These are phyloP conservation scores for Penicillium goetzii DNA, from an alignment of 495 filamentous ascomycete genomes.

Conservation along the genomic window DNA sequence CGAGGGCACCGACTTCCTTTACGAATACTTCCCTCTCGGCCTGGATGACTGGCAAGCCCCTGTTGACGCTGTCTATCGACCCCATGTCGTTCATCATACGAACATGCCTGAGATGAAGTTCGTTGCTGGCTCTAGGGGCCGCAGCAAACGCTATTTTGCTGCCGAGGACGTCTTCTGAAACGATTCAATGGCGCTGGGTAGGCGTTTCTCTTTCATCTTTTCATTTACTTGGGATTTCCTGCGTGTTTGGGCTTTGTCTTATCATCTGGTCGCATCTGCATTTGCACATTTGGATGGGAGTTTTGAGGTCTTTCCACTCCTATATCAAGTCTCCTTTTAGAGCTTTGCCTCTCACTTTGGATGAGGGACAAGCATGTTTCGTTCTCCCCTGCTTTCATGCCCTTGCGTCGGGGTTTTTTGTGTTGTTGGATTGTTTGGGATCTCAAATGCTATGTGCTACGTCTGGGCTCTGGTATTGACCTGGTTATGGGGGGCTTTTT, in stretches of 20 bases:
- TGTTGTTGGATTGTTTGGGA: not conserved
- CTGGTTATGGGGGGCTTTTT: not conserved
- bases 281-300: constrained; percentile 20
- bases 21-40: constrained; percentile 90
- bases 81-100: constrained; percentile 89
- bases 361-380: constrained; percentile 7
- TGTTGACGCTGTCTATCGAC: constrained; percentile 89
- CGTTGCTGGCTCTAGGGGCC: constrained; percentile 61
- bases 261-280: constrained; percentile 29
- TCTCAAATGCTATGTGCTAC: not conserved
- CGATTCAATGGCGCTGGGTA: constrained; percentile 13
- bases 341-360: not conserved
- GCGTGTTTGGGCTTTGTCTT: not conserved
- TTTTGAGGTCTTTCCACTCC: constrained; percentile 11
- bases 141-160: constrained; percentile 81
- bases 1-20: constrained; percentile 78
- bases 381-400: not conserved
- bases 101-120: constrained; percentile 79
- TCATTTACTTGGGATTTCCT: not conserved
- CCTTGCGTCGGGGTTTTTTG: not conserved
- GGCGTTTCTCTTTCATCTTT: constrained; percentile 17
- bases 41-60: constrained; percentile 92
- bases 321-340: not conserved
- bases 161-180: constrained; percentile 60
- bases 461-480: not conserved